Evolutionary conservation across 2,329 filamentous ascomycete genomes (phyloP).

Genomic region (Juglanconis sp.): DNA sequence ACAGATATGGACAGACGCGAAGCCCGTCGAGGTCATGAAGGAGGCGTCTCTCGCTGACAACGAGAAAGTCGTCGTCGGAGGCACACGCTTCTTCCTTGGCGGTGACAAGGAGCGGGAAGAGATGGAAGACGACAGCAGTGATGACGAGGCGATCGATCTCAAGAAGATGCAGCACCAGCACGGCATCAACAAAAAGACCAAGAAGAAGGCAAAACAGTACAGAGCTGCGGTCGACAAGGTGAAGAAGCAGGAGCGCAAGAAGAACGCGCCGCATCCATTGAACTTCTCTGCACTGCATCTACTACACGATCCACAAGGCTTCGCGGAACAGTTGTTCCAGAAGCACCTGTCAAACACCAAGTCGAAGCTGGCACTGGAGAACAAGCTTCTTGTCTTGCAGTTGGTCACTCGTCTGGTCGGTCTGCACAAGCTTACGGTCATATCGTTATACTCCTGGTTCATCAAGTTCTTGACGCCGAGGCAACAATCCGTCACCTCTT

Average conservation of each 20-base stretch:
- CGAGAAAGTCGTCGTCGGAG: constrained; percentile 85
- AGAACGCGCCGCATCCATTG: constrained; percentile 78
- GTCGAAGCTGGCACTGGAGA: constrained; percentile 80
- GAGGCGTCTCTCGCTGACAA: constrained; percentile 85
- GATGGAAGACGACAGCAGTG: constrained; percentile 81
- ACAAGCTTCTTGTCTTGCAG: constrained; percentile 85
- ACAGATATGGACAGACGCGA: constrained; percentile 92
- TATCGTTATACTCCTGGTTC: constrained; percentile 94
- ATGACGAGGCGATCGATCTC: constrained; percentile 76
- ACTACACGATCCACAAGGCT: constrained; percentile 89
- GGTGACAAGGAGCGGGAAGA: constrained; percentile 96
- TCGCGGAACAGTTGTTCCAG: constrained; percentile 83
- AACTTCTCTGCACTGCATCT: constrained; percentile 97
- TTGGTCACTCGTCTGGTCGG: constrained; percentile 88
- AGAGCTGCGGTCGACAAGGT: constrained; percentile 79
- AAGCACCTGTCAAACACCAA: constrained; percentile 89
- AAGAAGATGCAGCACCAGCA: constrained; percentile 78
- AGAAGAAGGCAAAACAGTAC: constrained; percentile 77
- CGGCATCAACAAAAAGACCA: constrained; percentile 94
- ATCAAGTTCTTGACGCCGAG: constrained; percentile 86
- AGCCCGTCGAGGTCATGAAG: constrained; percentile 97
- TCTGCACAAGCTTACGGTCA: constrained; percentile 85
- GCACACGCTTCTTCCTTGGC: constrained; percentile 90
- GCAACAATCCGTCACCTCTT: constrained; percentile 87
- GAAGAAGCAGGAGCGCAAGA: constrained; percentile 81